Evolutionary conservation across 1,284 basidiomycete species (phyloP).

Genomic region (Cystobasidiaceae sp.): DNA sequence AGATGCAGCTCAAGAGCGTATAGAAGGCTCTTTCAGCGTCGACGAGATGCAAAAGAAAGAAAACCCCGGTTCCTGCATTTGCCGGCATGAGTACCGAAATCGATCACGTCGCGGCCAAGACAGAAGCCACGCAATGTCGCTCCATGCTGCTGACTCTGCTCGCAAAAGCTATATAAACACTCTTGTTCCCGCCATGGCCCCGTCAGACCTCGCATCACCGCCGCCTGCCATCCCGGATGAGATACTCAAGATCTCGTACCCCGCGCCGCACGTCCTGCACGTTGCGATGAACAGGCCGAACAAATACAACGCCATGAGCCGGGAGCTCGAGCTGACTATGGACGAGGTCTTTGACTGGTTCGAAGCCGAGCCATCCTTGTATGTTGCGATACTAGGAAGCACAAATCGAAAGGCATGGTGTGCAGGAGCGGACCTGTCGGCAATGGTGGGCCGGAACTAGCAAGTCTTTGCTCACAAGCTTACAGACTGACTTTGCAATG

Average conservation of each 20-base stretch:
- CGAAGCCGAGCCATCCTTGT: conserved; percentile 64
- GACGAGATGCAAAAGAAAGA: no score
- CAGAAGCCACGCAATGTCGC: no score
- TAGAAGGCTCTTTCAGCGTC: no score
- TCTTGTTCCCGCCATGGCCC: background rate
- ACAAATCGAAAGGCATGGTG: conserved; percentile 72
- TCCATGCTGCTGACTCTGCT: no score
- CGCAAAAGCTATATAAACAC: no score
- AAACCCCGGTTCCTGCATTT: no score
- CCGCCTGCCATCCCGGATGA: conserved; percentile 14
- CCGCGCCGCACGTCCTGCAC: conserved; percentile 62
- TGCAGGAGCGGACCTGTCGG: conserved; percentile 71
- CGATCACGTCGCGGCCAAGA: no score
- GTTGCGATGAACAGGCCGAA: conserved; percentile 69
- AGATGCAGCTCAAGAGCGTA: no score
- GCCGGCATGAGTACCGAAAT: no score
- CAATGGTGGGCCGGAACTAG: conserved; percentile 50
- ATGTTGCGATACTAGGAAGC: conserved; percentile 66
- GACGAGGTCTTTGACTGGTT: conserved; percentile 65
- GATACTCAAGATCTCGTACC: conserved; percentile 58
- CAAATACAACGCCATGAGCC: conserved; percentile 62
- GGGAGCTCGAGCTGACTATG: conserved; percentile 57
- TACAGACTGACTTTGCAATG: background rate
- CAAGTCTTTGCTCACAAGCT: background rate
- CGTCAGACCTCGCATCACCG: background rate